phyloP scores from a whole-genome alignment of 108 stramenopile species.

The Thalassiosira profunda region DNA sequence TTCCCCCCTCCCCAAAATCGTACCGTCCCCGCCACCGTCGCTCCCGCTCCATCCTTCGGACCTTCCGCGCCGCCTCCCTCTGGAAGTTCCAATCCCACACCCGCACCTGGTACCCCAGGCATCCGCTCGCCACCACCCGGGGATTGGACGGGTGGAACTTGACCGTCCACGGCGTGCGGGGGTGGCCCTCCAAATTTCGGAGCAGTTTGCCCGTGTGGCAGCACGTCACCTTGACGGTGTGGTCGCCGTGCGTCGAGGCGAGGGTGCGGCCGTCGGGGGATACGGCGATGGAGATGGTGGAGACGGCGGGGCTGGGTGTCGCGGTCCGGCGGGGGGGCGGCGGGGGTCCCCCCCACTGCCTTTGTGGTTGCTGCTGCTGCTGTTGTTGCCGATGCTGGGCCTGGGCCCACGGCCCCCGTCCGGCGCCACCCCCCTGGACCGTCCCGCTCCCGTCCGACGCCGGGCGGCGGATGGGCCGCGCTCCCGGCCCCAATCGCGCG shows the following conservation, averaged over 20 bases:
- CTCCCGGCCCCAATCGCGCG: neutral
- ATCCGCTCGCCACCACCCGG: conserved; percentile 91
- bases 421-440: neutral
- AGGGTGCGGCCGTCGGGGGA: conserved; percentile 78
- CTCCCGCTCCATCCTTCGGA: conserved; percentile 22
- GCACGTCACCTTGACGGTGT: conserved; percentile 97
- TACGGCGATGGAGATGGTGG: conserved; percentile 79
- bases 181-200: conserved; percentile 90
- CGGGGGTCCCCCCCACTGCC: neutral
- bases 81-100: conserved; percentile 91
- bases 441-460: too few species aligned
- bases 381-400: neutral
- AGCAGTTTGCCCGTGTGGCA: conserved; percentile 67
- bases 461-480: too few species aligned
- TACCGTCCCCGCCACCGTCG: conserved; percentile 29
- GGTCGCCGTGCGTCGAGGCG: conserved; percentile 99
- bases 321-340: conserved; percentile 7
- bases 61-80: conserved; percentile 23
- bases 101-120: conserved; percentile 95
- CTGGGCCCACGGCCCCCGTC: neutral
- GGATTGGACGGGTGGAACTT: conserved; percentile 93
- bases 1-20: conserved; percentile 1
- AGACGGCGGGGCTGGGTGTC: neutral
- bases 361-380: neutral
- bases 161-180: conserved; percentile 99